These are phyloP conservation scores for Dicorynia guianensis DNA, from an alignment of 306 rosid genomes.

Conservation along the genomic window DNA sequence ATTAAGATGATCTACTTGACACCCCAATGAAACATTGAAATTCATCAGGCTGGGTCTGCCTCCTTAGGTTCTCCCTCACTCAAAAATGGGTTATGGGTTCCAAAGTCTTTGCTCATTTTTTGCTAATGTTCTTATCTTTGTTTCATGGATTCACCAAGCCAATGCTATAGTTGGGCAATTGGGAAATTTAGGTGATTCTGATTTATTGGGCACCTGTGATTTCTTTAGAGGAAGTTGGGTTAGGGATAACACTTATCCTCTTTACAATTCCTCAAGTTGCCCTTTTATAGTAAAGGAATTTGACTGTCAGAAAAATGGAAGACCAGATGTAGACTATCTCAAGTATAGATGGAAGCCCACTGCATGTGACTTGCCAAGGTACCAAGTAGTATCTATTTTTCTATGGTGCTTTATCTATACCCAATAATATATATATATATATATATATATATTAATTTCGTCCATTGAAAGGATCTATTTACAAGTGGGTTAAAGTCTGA, in stretches of 20 bases:
- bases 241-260: slow-evolving; percentile 35
- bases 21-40: too few species aligned
- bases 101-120: too few species aligned
- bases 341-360: slow-evolving; percentile 57
- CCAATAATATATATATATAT: too few species aligned
- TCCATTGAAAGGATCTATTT: too few species aligned
- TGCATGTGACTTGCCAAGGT: slow-evolving; percentile 51
- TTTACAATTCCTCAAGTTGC: slow-evolving; percentile 17
- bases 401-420: too few species aligned
- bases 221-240: slow-evolving; percentile 52
- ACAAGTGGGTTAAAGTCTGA: too few species aligned
- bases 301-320: slow-evolving; percentile 56
- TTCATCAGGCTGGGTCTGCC: too few species aligned
- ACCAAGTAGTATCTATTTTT: neutral
- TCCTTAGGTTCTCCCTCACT: too few species aligned
- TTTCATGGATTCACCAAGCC: neutral
- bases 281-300: slow-evolving; percentile 42
- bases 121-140: too few species aligned
- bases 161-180: neutral
- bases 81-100: too few species aligned
- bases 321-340: slow-evolving; percentile 46
- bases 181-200: neutral
- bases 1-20: too few species aligned
- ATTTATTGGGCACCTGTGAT: neutral
- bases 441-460: too few species aligned